Conservation (phyloP, 2,329 filamentous ascomycete species). For the Epichloe sibirici region DNA sequence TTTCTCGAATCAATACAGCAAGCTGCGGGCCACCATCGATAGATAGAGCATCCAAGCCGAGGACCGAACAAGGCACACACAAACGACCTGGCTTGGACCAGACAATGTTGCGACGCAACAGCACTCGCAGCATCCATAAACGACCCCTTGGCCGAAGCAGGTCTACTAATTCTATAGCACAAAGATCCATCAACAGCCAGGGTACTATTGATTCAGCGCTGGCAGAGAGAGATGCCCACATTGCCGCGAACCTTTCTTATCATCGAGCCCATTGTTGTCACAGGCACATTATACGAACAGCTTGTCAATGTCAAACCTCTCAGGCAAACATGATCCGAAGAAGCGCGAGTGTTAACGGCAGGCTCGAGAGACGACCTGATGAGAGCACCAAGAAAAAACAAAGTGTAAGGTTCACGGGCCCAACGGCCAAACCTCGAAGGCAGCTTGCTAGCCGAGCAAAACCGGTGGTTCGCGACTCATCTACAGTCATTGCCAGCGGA, state of each 20-base stretch:
- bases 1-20: conserved; percentile 1
- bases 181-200: conserved; percentile 28
- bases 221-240: conserved; percentile 47
- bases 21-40: neutral
- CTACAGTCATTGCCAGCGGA: neutral
- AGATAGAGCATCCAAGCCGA: neutral
- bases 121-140: conserved; percentile 27
- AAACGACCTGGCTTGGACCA: neutral
- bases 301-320: conserved; percentile 13
- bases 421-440: conserved; percentile 17
- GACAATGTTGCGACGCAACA: conserved; percentile 39
- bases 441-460: conserved; percentile 18
- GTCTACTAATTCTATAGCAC: conserved; percentile 34
- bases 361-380: conserved; percentile 8
- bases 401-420: conserved; percentile 43
- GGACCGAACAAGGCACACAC: neutral
- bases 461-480: conserved; percentile 2
- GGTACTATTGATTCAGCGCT: conserved; percentile 36
- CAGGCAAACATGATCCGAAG: conserved; percentile 8
- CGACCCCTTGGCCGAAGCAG: conserved; percentile 37
- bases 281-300: neutral
- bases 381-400: conserved; percentile 22
- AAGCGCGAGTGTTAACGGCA: conserved; percentile 12
- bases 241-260: conserved; percentile 51
- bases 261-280: conserved; percentile 34